These are phyloP conservation scores for Dipteronia sinensis DNA, from an alignment of 345 rosid genomes.

Conservation along the genomic window DNA sequence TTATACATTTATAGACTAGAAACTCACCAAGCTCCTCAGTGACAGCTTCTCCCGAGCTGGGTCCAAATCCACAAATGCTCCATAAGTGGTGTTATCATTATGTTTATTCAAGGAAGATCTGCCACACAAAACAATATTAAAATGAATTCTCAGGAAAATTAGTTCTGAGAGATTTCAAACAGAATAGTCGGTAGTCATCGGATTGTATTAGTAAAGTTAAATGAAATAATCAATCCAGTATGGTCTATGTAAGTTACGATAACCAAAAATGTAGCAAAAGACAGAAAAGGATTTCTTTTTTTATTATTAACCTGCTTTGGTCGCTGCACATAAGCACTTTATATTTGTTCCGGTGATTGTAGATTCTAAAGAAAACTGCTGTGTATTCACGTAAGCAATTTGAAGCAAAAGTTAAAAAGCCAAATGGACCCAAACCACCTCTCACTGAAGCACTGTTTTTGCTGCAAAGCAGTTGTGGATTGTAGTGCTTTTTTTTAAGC, in stretches of 20 bases:
- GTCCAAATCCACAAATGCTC: slow-evolving; percentile 44
- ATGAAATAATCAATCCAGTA: background rate
- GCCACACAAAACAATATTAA: background rate
- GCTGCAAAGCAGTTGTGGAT: slow-evolving; percentile 60
- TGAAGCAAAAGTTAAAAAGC: slow-evolving; percentile 66
- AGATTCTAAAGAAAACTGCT: slow-evolving; percentile 66
- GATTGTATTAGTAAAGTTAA: background rate
- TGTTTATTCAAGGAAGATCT: slow-evolving; percentile 33
- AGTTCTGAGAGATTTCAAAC: background rate
- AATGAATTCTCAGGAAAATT: background rate
- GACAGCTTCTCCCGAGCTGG: slow-evolving; percentile 37
- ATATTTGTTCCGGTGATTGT: slow-evolving; percentile 45
- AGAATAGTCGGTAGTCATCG: background rate
- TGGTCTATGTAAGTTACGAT: background rate
- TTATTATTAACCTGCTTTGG: slow-evolving; percentile 49
- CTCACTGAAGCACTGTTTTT: slow-evolving; percentile 46
- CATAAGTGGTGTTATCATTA: slow-evolving; percentile 40
- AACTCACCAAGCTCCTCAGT: slow-evolving; percentile 55
- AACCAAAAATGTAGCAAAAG: background rate
- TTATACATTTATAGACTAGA: background rate
- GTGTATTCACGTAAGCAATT: slow-evolving; percentile 59
- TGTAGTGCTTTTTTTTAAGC: slow-evolving; percentile 41
- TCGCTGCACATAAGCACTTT: slow-evolving; percentile 72
- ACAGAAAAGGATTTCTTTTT: background rate
- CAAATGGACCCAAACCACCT: slow-evolving; percentile 73